These are phyloP conservation scores for Trametes maxima DNA, from an alignment of 768 basidiomycete genomes.

Conservation along the genomic window DNA sequence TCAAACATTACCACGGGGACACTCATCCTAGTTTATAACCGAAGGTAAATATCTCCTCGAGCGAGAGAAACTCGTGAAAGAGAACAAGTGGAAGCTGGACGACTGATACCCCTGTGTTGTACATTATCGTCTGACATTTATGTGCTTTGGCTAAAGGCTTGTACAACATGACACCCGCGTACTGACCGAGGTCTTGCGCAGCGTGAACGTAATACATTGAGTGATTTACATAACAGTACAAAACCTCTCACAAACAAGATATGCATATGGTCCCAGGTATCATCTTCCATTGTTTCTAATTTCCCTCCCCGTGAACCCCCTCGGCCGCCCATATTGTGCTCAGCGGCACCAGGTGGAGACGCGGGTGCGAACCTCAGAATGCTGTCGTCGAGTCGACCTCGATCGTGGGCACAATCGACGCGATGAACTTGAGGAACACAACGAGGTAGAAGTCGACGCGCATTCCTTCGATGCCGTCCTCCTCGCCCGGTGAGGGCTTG, in stretches of 20 bases:
- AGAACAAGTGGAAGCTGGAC: slow-evolving; percentile 77
- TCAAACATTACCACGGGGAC: not conserved
- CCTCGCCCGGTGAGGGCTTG: slow-evolving; percentile 50
- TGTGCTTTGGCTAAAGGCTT: too few species aligned
- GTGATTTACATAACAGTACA: slow-evolving; percentile 28
- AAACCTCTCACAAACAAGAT: slow-evolving; percentile 18
- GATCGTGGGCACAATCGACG: slow-evolving; percentile 97
- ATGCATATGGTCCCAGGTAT: slow-evolving; percentile 26
- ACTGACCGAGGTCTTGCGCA: not conserved
- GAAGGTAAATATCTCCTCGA: slow-evolving; percentile 82
- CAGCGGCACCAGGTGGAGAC: not conserved
- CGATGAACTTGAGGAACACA: slow-evolving; percentile 99
- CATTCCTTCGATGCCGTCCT: slow-evolving; percentile 80
- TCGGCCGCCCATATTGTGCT: not conserved
- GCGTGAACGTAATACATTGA: slow-evolving; percentile 17
- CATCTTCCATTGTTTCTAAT: slow-evolving; percentile 20
- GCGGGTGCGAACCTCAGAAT: slow-evolving; percentile 26
- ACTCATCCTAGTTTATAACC: not conserved
- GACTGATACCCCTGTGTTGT: slow-evolving; percentile 30
- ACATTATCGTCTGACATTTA: not conserved
- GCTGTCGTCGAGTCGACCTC: slow-evolving; percentile 92
- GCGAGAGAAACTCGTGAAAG: slow-evolving; percentile 77
- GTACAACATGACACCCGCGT: too few species aligned
- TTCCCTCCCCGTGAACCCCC: slow-evolving; percentile 6
- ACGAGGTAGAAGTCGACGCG: slow-evolving; percentile 98